A percentile compares a stretch with the other conserved stretches of the same genome.
Conservation (phyloP, 345 rosid genomes). For the Lumnitzera racemosa region DNA sequence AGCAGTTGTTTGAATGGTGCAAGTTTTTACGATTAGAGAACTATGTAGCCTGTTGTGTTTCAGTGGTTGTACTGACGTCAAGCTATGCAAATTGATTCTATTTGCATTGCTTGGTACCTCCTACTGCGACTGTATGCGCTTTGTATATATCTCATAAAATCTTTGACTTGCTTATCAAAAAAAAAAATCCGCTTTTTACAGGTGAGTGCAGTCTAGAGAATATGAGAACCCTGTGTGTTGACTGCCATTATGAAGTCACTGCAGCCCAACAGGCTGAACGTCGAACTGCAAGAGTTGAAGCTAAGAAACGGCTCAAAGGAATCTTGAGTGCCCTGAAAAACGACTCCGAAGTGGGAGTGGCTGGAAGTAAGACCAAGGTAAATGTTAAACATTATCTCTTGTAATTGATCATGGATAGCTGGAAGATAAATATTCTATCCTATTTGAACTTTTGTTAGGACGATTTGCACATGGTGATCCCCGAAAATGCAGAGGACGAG, state of each 20-base stretch:
- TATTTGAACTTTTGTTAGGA: conserved; percentile 27
- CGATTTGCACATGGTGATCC: conserved; percentile 15
- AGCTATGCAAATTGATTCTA: too few relatives aligned
- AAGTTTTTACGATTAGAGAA: background rate
- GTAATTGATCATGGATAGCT: background rate
- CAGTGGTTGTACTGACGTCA: too few relatives aligned
- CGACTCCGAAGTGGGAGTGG: conserved; percentile 14
- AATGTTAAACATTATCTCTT: background rate
- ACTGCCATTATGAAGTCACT: conserved; percentile 73
- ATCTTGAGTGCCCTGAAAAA: conserved; percentile 32
- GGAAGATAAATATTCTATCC: background rate
- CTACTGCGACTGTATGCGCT: too few relatives aligned
- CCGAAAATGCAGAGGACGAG: conserved; percentile 37
- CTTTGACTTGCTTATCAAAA: too few relatives aligned
- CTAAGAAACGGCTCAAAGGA: conserved; percentile 56
- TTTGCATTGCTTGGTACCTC: too few relatives aligned
- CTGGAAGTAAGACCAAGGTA: conserved; percentile 26
- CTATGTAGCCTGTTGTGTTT: too few relatives aligned
- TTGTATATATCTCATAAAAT: too few relatives aligned
- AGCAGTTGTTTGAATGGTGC: too few relatives aligned
- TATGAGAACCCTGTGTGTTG: conserved; percentile 84
- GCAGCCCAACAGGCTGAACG: conserved; percentile 61
- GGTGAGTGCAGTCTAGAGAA: conserved; percentile 58
- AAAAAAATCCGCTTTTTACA: too few relatives aligned
- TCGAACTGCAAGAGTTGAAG: conserved; percentile 31